Conservation (phyloP, 805 yeast species). For the Candida saitoana region DNA sequence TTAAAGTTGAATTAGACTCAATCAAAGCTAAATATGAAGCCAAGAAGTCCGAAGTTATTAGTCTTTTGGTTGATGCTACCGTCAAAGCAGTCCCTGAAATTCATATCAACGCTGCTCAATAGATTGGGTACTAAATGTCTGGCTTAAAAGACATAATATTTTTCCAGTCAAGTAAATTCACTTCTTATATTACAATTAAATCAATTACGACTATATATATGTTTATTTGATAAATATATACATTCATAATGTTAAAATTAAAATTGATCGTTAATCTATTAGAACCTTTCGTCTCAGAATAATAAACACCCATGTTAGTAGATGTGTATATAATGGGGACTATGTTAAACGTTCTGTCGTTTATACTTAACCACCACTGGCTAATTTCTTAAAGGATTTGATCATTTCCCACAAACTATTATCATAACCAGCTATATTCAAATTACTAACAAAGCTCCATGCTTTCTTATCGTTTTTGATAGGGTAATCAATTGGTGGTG, state of each 20-base stretch:
- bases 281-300: no score
- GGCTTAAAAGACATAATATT: slow-evolving; percentile 2
- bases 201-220: not conserved
- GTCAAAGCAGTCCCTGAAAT: slow-evolving; percentile 75
- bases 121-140: not conserved
- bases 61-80: slow-evolving; percentile 75
- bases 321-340: no score
- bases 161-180: not conserved
- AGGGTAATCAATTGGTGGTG: slow-evolving; percentile 89
- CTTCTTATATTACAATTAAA: slow-evolving; percentile 1
- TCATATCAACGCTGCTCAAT: slow-evolving; percentile 63
- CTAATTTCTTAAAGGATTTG: slow-evolving; percentile 35
- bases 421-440: slow-evolving; percentile 84
- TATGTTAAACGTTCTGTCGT: slow-evolving; percentile 1
- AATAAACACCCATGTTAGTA: no score
- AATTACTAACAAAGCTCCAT: slow-evolving; percentile 79
- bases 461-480: slow-evolving; percentile 75
- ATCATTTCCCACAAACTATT: slow-evolving; percentile 62
- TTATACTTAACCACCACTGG: slow-evolving; percentile 24
- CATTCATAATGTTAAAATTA: no score
- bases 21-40: slow-evolving; percentile 61
- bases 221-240: slow-evolving; percentile 2
- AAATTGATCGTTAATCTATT: no score
- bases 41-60: slow-evolving; percentile 65
- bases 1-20: slow-evolving; percentile 64